Evolutionary conservation across 2,329 filamentous ascomycete genomes (phyloP), one percentile per base, ranked within the genome.

Genomic region (Ophiocordyceps camponoti-leonardi): DNA sequence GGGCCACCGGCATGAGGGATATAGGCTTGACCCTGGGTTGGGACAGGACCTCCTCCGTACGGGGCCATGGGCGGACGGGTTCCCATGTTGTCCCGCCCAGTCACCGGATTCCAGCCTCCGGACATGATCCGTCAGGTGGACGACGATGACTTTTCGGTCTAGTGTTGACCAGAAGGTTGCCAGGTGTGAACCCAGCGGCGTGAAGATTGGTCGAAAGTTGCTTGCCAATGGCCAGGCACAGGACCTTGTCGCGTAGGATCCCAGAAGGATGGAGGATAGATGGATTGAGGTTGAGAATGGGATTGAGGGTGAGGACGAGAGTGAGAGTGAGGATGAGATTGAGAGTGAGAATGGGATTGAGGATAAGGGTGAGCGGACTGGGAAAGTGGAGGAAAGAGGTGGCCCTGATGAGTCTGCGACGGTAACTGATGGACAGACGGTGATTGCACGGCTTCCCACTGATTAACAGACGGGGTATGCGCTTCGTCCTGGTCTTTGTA

Each of bases 31-130:
- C 61, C 61, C 42, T 59, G 61, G 19, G 53, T 47, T 2, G 59
- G 60, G 22, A 61, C 33, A 16, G 63, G 58, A 14, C 53, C 58
- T 18, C 62, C 59, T 19, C 62, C 59, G 30, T 49, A 53, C 4
- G 63, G 63, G 30, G 62, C 54, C 46, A 55, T 55, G 14, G 54
- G 51, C 5, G 64, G 64, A 1, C 58, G 58, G 33, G 47, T 43
- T 19, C 56, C 57, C 12, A 54, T 51, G n/a, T 54, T 47, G 49
- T 68, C 66, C 16, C 62, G 63, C 19, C 66, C 58, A 31, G 58
- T 57, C 14, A 61, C 47, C 5, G 64, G 64, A 47, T 67, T 67
- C 61, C 62, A 65, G 35, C 63, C 62, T 39, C 58, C 57, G 43
- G 62, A 58, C 62, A 66, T 66, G 12, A 14, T 49, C 23, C n/a